Conservation (phyloP, 108 stramenopile species). For the Cylindrotheca closterium region DNA sequence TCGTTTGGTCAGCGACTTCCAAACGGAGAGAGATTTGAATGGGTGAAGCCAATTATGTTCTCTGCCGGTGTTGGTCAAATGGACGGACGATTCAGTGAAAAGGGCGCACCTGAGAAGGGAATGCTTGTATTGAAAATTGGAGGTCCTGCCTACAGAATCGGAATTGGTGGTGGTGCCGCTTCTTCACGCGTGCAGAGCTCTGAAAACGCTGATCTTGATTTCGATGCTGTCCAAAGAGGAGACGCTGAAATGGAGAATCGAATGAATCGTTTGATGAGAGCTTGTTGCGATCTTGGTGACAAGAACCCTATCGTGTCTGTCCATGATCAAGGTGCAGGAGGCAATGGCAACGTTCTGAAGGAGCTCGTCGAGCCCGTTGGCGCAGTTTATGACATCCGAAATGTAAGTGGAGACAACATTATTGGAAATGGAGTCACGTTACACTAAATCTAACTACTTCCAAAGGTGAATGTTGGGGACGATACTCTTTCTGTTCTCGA, state of each 20-base stretch:
- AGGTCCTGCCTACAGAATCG: constrained; percentile 98
- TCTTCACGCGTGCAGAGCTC: constrained; percentile 86
- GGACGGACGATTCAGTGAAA: constrained; percentile 88
- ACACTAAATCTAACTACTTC: no score
- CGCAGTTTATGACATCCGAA: constrained; percentile 93
- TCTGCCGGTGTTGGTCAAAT: constrained; percentile 96
- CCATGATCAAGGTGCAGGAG: constrained; percentile 98
- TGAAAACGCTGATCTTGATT: constrained; percentile 92
- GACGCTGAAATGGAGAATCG: constrained; percentile 99
- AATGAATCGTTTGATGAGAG: constrained; percentile 96
- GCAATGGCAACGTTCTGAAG: constrained; percentile 99
- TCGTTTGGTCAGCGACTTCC: constrained; percentile 96
- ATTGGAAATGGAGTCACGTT: no score
- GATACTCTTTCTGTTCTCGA: constrained; percentile 94
- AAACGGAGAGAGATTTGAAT: constrained; percentile 91
- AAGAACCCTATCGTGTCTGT: constrained; percentile 96
- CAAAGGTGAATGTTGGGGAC: constrained; percentile 74
- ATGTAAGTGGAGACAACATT: constrained; percentile 47
- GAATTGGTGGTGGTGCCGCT: constrained; percentile 98
- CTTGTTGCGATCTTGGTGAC: constrained; percentile 96
- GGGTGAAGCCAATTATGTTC: constrained; percentile 99
- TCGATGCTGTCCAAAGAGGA: constrained; percentile 99
- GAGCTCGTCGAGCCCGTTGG: constrained; percentile 99
- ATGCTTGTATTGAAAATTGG: constrained; percentile 98
- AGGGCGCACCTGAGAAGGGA: constrained; percentile 92